Percentiles rank a stretch among this genome's conserved stretches.
phyloP scores from a whole-genome alignment of 768 basidiomycete genomes.

The Russula earlei region DNA sequence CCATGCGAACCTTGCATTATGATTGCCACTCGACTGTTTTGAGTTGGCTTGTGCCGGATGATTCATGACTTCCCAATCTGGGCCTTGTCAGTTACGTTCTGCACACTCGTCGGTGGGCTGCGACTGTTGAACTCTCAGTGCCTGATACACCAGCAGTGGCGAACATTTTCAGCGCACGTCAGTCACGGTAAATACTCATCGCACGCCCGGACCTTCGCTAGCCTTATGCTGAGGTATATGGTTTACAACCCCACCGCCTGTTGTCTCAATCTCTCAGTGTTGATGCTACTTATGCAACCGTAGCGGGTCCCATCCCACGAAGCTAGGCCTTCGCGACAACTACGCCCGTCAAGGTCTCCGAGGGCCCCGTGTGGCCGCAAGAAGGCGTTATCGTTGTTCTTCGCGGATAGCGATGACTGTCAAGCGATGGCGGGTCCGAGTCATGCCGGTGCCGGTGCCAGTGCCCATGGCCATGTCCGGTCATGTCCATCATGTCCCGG shows the following conservation, averaged over 20 bases:
- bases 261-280: neutral
- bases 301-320: constrained; percentile 33
- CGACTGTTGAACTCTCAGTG: neutral
- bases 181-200: constrained; percentile 48
- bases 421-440: too few relatives aligned
- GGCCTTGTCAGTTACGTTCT: constrained; percentile 37
- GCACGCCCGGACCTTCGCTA: constrained; percentile 20
- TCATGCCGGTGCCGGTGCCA: too few relatives aligned
- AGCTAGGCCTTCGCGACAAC: constrained; percentile 41
- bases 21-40: neutral
- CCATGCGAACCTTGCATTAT: constrained; percentile 3
- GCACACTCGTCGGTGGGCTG: constrained; percentile 41
- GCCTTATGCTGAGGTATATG: constrained; percentile 18
- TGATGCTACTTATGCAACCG: neutral
- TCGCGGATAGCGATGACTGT: constrained; percentile 28
- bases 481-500: constrained; percentile 26
- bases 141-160: constrained; percentile 35
- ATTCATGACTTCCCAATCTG: too few relatives aligned
- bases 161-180: constrained; percentile 60
- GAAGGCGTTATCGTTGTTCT: constrained; percentile 45
- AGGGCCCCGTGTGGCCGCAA: constrained; percentile 40
- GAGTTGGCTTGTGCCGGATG: neutral
- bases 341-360: constrained; percentile 24
- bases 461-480: neutral
- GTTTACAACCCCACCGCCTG: neutral